Evolutionary conservation across 306 rosid species (phyloP), one percentile per base, ranked within the genome.

Genomic region (Inga laurina): DNA sequence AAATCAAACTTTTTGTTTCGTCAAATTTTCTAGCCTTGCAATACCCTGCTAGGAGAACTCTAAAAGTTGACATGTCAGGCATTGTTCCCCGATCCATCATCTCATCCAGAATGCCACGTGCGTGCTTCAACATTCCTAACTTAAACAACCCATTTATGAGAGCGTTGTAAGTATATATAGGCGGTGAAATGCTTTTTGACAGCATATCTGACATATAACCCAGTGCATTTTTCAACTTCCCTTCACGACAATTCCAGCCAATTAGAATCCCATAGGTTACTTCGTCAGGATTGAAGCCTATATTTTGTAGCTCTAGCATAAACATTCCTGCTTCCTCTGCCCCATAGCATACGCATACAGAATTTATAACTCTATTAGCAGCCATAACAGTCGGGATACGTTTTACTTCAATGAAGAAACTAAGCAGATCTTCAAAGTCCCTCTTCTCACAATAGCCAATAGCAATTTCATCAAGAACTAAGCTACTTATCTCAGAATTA

Each of bases 221-320:
- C 57, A 93, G 87, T 6, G 97, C 91, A 49, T 84, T 83, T 76
- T 82, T 88, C 81, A 93, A 86, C 76, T 91, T 88, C 76, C 86
- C 90, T 80, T 90, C 88, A 10, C 19, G 81, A 81, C 97, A 92
- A 84, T 92, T 91, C 99, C 97, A 93, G 76, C 96, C 87, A 68
- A 96, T 96, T 82, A 96, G 86, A 77, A 96, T 91, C 44, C 97
- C 99, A 69, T 88, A 91, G 76, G 97, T 93, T 81, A 88, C 83
- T 90, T 91, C 97, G 85, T 90, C 88, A 62, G 93, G 93, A 81
- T 34, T 37, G 74, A 93, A 94, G 77, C 97, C 94, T 39, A 90
- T 65, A 77, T 70, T 34, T 81, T 87, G 88, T 52, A 94, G 84
- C 43, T 93, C 91, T 41, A 32, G 88, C 88, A 96, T 64, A 86